Evolutionary conservation across 1,284 basidiomycete genomes (phyloP), one percentile per base, ranked within the genome.

Genomic region (Puccinia coronata): DNA sequence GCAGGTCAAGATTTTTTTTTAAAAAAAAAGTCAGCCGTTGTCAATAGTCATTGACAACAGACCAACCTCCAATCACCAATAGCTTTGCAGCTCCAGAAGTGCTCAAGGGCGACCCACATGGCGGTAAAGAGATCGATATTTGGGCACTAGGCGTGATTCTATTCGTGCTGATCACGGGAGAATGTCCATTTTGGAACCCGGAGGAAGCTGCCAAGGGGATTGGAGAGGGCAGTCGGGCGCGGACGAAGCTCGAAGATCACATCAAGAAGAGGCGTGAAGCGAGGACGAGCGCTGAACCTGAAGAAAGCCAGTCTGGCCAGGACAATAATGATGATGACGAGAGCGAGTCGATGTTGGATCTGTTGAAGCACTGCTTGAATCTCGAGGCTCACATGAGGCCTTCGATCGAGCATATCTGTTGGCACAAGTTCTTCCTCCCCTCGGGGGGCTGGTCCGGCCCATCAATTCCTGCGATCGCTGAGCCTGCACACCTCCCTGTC

Each of bases 61-160:
- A 53, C 34, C 14, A 6, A 49, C 14, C 14, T 28, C 12, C 12
- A 25, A 69, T 25, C 25, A 14, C n/a, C 0, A 49, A 51, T 86
- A 84, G 88, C 87, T 99, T 98, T 85, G 97, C 96, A 41, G 95
- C 94, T 0, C 96, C 97, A 53, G 96, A 99, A 87, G 98, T 99
- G 82, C 87, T 99, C 72, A 91, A 94, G 28, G 96, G 96, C 14
- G 95, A 97, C 85, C 91, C 93, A 82, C 99, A 99, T 86, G 90
- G 92, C 79, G 96, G 96, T 59, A 96, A 96, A 86, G 95, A 96
- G 85, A 96, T 98, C 87, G 96, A 99, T 84, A 92, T 99, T 0
- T 99, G 96, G 96, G 96, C 96, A 0, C 92, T 97, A 81, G 96
- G 96, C n/a, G 95, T 98, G 16, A 94, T 99, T 23, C 94, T 92